These are phyloP conservation scores for Colletotrichum tanaceti DNA, from an alignment of 2,329 filamentous ascomycete species.

Conservation along the genomic window DNA sequence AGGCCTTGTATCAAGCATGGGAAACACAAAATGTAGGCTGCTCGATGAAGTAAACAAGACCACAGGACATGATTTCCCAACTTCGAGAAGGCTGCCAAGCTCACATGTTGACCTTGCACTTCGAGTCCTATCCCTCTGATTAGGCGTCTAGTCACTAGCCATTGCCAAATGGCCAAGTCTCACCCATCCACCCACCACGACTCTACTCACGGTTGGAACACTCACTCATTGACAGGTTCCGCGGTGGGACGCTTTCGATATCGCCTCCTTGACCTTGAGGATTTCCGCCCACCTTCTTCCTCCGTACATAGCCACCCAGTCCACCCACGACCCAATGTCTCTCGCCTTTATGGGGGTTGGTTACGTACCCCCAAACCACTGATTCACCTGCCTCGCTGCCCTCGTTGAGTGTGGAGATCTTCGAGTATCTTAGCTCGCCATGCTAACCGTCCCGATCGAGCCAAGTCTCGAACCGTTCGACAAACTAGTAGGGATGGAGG, in stretches of 20 bases:
- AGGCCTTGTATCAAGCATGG: conserved; percentile 28
- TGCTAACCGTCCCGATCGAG: conserved; percentile 33
- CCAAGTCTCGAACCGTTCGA: conserved; percentile 37
- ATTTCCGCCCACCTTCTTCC: not conserved
- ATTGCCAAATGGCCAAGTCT: conserved; percentile 13
- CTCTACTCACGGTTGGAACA: conserved; percentile 3
- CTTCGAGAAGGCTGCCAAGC: conserved; percentile 26
- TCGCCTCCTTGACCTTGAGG: not conserved
- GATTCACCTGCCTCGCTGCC: conserved; percentile 27
- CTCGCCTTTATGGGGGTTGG: conserved; percentile 18
- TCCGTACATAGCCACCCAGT: not conserved
- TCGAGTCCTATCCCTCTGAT: not conserved
- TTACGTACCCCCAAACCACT: conserved; percentile 16
- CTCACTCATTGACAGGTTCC: not conserved
- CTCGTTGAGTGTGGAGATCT: conserved; percentile 24
- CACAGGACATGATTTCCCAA: conserved; percentile 16
- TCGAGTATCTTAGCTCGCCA: conserved; percentile 23
- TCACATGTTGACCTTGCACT: not conserved
- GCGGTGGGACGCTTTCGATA: not conserved
- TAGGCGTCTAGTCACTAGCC: not conserved
- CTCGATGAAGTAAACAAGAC: conserved; percentile 36
- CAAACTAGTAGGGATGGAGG: conserved; percentile 36
- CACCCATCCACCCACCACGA: conserved; percentile 31
- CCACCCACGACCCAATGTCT: conserved; percentile 9
- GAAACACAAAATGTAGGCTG: conserved; percentile 24